These are phyloP conservation scores for Macrophomina tecta DNA, from an alignment of 2,329 filamentous ascomycete species.

Conservation along the genomic window DNA sequence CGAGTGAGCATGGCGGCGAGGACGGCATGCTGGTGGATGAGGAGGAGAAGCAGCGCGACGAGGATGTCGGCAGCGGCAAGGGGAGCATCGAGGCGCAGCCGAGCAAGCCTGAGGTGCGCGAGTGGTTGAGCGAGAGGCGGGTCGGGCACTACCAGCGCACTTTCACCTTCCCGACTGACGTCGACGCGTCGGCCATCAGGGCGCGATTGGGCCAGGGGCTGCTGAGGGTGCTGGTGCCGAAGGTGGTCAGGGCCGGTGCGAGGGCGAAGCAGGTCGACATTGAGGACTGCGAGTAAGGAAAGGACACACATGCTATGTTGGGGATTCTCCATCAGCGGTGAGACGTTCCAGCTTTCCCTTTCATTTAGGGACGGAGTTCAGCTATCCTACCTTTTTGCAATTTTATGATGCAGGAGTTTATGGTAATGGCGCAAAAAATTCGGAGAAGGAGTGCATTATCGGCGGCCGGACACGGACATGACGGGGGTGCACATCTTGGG, in stretches of 20 bases:
- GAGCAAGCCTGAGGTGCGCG: conserved; percentile 23
- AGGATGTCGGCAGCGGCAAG: background rate
- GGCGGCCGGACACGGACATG: background rate
- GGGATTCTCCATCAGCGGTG: background rate
- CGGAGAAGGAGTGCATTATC: conserved; percentile 5
- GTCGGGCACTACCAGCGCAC: conserved; percentile 29
- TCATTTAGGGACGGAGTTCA: background rate
- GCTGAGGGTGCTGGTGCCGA: conserved; percentile 29
- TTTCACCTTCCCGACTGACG: conserved; percentile 30
- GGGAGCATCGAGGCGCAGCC: conserved; percentile 18
- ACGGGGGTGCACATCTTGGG: background rate
- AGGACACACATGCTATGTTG: background rate
- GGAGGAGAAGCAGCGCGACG: conserved; percentile 12
- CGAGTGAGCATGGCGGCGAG: conserved; percentile 32
- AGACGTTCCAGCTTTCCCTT: background rate
- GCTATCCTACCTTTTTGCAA: background rate
- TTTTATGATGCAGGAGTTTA: background rate
- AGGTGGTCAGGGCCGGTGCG: conserved; percentile 13
- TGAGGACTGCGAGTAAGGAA: conserved; percentile 20
- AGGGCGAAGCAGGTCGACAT: conserved; percentile 15
- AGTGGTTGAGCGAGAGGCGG: conserved; percentile 30
- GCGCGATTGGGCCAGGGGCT: conserved; percentile 28
- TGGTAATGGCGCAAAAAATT: conserved; percentile 9
- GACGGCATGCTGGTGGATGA: conserved; percentile 31
- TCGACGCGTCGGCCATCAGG: conserved; percentile 24